Percentiles rank a stretch among this genome's conserved stretches.
These are phyloP conservation scores for Annona cherimola DNA, from an alignment of 164 flowering plant genomes.

Conservation along the genomic window DNA sequence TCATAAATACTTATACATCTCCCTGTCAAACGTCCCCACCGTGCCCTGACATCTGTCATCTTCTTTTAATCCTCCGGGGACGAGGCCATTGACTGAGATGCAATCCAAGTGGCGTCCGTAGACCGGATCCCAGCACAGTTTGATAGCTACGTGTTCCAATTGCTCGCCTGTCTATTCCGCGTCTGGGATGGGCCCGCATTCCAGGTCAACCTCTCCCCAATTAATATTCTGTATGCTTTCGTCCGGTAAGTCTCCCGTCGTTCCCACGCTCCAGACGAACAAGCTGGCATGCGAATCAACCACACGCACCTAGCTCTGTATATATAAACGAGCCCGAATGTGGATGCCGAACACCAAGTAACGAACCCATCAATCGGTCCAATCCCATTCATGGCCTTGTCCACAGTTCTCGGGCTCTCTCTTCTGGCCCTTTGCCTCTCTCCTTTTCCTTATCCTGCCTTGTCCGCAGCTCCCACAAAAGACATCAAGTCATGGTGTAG, in stretches of 20 bases:
- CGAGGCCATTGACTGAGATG: too few species aligned
- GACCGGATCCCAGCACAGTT: too few species aligned
- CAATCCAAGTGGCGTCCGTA: too few species aligned
- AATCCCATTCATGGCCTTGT: not conserved
- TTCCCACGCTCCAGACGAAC: not conserved
- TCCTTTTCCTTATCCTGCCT: slow-evolving; percentile 5
- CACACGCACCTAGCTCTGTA: not conserved
- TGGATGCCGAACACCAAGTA: not conserved
- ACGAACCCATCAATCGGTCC: not conserved
- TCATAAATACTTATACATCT: too few species aligned
- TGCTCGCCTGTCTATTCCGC: too few species aligned
- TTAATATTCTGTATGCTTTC: too few species aligned
- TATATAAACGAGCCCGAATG: not conserved
- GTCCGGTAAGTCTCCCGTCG: not conserved
- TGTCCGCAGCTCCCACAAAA: not conserved
- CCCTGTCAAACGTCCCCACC: too few species aligned
- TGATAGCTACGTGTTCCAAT: too few species aligned
- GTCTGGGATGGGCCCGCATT: too few species aligned
- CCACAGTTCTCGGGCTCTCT: not conserved
- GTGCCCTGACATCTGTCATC: too few species aligned
- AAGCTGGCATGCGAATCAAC: not conserved
- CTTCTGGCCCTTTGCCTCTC: slow-evolving; percentile 1
- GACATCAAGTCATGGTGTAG: slow-evolving; percentile 47
- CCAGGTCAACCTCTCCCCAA: too few species aligned
- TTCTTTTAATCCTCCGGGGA: too few species aligned